phyloP scores from a whole-genome alignment of 805 yeast genomes.

The Isabelozyma pseudorhagii region DNA sequence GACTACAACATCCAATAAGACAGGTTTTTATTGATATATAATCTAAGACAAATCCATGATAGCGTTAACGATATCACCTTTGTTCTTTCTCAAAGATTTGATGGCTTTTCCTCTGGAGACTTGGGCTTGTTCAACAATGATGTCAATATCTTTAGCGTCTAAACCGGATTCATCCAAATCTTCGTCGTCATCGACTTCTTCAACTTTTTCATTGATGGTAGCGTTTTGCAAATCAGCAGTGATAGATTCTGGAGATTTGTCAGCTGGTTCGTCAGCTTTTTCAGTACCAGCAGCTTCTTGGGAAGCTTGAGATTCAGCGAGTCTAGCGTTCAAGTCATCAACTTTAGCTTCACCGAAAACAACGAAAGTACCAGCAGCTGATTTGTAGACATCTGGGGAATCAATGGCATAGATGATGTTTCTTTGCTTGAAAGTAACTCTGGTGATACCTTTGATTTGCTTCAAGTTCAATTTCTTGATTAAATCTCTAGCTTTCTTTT shows the following conservation, averaged over 20 bases:
- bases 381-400: slow-evolving; percentile 91
- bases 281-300: slow-evolving; percentile 50
- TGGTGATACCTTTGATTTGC: slow-evolving; percentile 85
- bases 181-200: slow-evolving; percentile 58
- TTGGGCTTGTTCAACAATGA: slow-evolving; percentile 88
- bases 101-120: slow-evolving; percentile 88
- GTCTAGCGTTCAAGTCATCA: slow-evolving; percentile 87
- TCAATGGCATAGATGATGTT: slow-evolving; percentile 90
- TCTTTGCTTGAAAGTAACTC: slow-evolving; percentile 94
- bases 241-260: slow-evolving; percentile 73
- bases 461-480: slow-evolving; percentile 86
- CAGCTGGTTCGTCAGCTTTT: slow-evolving; percentile 21
- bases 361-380: slow-evolving; percentile 89
- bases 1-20: background rate
- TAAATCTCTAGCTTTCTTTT: slow-evolving; percentile 91
- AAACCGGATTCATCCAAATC: slow-evolving; percentile 85
- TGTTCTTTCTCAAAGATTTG: slow-evolving; percentile 82
- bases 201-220: slow-evolving; percentile 44
- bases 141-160: slow-evolving; percentile 74
- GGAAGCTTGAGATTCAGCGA: slow-evolving; percentile 79
- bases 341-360: slow-evolving; percentile 98
- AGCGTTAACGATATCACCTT: slow-evolving; percentile 94
- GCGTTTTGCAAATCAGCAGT: slow-evolving; percentile 79
- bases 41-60: slow-evolving; percentile 71
- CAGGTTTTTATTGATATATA: background rate